Conservation (phyloP, 306 rosid genomes). For the Malus sylvestris region DNA sequence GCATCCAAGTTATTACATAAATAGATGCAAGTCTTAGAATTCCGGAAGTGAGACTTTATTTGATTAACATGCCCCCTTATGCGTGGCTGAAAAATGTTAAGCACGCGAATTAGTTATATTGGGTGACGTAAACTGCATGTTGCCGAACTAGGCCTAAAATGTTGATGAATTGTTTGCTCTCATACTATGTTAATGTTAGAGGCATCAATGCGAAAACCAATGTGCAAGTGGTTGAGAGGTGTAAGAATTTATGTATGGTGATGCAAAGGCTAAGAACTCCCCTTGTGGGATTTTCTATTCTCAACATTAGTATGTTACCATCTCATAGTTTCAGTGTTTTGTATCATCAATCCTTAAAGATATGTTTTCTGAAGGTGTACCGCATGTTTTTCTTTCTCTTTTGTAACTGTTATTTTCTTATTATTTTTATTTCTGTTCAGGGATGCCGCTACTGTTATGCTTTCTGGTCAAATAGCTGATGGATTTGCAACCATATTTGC, state of each 20-base stretch:
- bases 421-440: conserved; percentile 24
- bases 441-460: conserved; percentile 86
- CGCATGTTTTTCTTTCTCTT: background rate
- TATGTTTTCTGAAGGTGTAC: background rate
- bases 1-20: background rate
- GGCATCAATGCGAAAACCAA: background rate
- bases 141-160: background rate
- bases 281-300: background rate
- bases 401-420: background rate
- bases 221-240: background rate
- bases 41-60: background rate
- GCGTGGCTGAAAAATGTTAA: background rate
- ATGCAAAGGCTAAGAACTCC: background rate
- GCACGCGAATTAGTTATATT: background rate
- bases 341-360: too few relatives aligned
- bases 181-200: background rate
- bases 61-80: background rate
- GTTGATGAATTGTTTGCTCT: background rate
- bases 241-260: background rate
- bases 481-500: conserved; percentile 71
- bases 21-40: background rate
- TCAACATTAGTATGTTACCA: background rate
- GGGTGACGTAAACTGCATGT: background rate
- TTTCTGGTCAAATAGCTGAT: conserved; percentile 97
- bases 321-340: background rate